Conservation (phyloP, 1,284 basidiomycete genomes). For the Moesziomyces parantarcticus region DNA sequence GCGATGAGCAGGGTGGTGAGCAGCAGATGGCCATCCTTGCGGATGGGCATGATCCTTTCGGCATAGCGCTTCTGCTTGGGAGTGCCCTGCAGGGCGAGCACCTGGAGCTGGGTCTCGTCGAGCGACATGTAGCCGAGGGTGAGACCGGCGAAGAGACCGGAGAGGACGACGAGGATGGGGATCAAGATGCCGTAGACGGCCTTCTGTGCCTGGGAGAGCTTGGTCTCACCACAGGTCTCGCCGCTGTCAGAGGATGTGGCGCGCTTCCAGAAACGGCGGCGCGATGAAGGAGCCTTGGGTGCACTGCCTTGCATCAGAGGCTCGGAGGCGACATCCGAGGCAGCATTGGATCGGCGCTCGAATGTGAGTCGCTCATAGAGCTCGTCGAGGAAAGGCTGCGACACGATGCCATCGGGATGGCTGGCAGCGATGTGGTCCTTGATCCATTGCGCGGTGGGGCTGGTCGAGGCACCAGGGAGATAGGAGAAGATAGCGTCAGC, state of each 20-base stretch:
- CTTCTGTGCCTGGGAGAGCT: constrained; percentile 41
- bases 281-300: constrained; percentile 3
- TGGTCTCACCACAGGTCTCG: constrained; percentile 15
- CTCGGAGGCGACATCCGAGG: background rate
- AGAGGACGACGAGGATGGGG: constrained; percentile 73
- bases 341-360: constrained; percentile 16
- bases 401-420: background rate
- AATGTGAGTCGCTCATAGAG: constrained; percentile 32
- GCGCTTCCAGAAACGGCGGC: constrained; percentile 38
- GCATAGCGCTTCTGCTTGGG: constrained; percentile 83
- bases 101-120: constrained; percentile 90
- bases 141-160: constrained; percentile 77
- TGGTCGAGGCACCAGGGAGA: background rate
- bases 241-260: constrained; percentile 10
- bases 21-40: constrained; percentile 71
- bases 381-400: constrained; percentile 28
- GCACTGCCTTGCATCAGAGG: background rate
- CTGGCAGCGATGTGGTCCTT: constrained; percentile 7
- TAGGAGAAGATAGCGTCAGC: background rate
- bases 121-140: constrained; percentile 92
- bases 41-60: constrained; percentile 84
- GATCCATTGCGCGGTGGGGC: constrained; percentile 26
- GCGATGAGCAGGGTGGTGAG: constrained; percentile 66
- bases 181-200: constrained; percentile 69
- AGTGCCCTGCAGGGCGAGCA: constrained; percentile 84